These are phyloP conservation scores for Primulina eburnea DNA, from an alignment of 257 asterid species.

Conservation along the genomic window DNA sequence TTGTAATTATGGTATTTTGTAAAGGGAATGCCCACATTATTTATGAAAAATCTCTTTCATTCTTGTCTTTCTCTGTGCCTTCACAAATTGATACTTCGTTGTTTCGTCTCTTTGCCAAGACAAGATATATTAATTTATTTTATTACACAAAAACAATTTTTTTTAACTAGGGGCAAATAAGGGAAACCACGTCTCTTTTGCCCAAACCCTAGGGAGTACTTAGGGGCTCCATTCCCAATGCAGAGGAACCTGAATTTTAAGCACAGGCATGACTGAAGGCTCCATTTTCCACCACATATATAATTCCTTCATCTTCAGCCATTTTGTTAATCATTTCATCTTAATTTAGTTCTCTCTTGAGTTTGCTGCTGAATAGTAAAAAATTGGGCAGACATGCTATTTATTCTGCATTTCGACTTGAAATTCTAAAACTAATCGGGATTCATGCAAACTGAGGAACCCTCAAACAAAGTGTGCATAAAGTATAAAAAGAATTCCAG, in stretches of 20 bases:
- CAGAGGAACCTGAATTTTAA: neutral
- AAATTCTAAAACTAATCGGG: neutral
- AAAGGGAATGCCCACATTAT: constrained; percentile 32
- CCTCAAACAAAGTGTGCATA: neutral
- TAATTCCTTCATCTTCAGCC: neutral
- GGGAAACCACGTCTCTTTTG: too few species aligned
- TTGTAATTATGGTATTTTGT: constrained; percentile 29
- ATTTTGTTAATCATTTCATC: neutral
- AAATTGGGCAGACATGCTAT: neutral
- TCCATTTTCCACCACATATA: neutral
- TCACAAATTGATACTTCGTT: too few species aligned
- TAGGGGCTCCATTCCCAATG: neutral
- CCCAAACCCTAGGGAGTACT: neutral
- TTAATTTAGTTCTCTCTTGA: neutral
- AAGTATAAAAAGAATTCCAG: too few species aligned
- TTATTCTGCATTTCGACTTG: neutral
- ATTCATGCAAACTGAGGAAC: neutral
- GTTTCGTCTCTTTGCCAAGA: neutral
- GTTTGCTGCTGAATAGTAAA: neutral
- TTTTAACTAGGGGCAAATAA: too few species aligned
- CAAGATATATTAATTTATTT: too few species aligned
- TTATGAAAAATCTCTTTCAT: constrained; percentile 25
- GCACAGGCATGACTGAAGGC: neutral
- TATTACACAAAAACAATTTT: too few species aligned
- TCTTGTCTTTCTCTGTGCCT: constrained; percentile 21